A percentile compares a stretch with the other conserved stretches of the same genome.
Evolutionary conservation across 805 yeast species (phyloP).

Genomic region (Candida chauliodis): DNA sequence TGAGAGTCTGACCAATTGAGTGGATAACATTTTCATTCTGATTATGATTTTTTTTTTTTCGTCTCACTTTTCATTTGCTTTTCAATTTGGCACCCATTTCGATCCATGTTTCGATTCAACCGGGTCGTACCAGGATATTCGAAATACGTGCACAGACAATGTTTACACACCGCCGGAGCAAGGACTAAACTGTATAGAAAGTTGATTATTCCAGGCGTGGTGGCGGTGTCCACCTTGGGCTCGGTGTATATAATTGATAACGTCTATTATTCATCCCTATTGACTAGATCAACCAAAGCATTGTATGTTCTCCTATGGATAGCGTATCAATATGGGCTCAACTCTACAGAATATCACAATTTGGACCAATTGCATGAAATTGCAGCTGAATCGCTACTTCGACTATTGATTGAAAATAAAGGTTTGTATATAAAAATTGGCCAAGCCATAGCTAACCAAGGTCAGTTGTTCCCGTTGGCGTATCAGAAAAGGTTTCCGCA

Average conservation of each 20-base stretch:
- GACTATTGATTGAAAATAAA: slow-evolving; percentile 29
- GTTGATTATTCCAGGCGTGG: no score
- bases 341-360: slow-evolving; percentile 29
- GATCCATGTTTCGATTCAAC: no score
- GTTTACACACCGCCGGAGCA: no score
- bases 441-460: slow-evolving; percentile 76
- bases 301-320: slow-evolving; percentile 44
- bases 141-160: no score
- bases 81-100: slow-evolving; percentile 5
- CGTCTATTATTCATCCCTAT: slow-evolving; percentile 40
- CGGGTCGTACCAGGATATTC: no score
- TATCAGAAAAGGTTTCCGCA: slow-evolving; percentile 55
- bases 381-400: slow-evolving; percentile 41
- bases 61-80: slow-evolving; percentile 4
- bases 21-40: slow-evolving; percentile 9
- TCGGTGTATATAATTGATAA: slow-evolving; percentile 13
- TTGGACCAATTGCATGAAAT: slow-evolving; percentile 57
- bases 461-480: slow-evolving; percentile 61
- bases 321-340: slow-evolving; percentile 56
- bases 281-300: slow-evolving; percentile 51
- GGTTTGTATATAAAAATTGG: slow-evolving; percentile 71
- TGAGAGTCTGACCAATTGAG: slow-evolving; percentile 16
- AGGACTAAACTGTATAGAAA: no score
- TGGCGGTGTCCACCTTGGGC: slow-evolving; percentile 11
- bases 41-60: not conserved